Percentiles rank a stretch among this genome's conserved stretches.
Evolutionary conservation across 495 filamentous ascomycete species (phyloP).

Genomic region (Tuber aestivum): DNA sequence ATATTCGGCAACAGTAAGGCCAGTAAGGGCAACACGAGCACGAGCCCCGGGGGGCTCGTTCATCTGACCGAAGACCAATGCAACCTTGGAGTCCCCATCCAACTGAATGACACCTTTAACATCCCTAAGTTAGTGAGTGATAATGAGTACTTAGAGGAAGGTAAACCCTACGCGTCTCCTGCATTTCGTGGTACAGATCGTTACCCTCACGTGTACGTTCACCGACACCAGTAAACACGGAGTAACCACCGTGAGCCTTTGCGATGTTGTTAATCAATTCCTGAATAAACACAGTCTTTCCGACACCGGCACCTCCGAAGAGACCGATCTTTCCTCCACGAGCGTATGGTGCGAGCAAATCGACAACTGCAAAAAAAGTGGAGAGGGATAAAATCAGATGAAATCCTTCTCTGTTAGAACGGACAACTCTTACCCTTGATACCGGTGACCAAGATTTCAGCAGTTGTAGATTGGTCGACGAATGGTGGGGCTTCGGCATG

Average conservation of each 20-base stretch:
- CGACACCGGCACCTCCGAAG: slow-evolving; percentile 99
- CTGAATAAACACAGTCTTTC: slow-evolving; percentile 99
- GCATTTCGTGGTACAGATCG: slow-evolving; percentile 99
- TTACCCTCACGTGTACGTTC: slow-evolving; percentile 99
- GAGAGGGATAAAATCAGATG: slow-evolving; percentile 17
- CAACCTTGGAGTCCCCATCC: slow-evolving; percentile 98
- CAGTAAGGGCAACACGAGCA: slow-evolving; percentile 98
- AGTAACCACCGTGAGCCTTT: slow-evolving; percentile 99
- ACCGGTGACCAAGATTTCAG: slow-evolving; percentile 95
- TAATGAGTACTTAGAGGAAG: neutral
- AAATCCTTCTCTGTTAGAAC: slow-evolving; percentile 11
- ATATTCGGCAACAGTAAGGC: slow-evolving; percentile 84
- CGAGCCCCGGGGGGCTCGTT: slow-evolving; percentile 99
- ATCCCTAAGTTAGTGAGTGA: slow-evolving; percentile 18
- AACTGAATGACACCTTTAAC: slow-evolving; percentile 80
- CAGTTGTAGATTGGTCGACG: slow-evolving; percentile 87
- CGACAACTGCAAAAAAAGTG: slow-evolving; percentile 60
- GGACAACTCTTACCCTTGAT: slow-evolving; percentile 63
- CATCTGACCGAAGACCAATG: slow-evolving; percentile 99
- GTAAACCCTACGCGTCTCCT: slow-evolving; percentile 65
- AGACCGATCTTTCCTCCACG: slow-evolving; percentile 99
- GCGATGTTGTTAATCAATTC: slow-evolving; percentile 99
- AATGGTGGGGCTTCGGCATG: slow-evolving; percentile 89
- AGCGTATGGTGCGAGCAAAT: slow-evolving; percentile 95
- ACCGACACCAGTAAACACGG: slow-evolving; percentile 99